phyloP scores from a whole-genome alignment of 2,329 filamentous ascomycete species.

The Alternaria ethzedia region DNA sequence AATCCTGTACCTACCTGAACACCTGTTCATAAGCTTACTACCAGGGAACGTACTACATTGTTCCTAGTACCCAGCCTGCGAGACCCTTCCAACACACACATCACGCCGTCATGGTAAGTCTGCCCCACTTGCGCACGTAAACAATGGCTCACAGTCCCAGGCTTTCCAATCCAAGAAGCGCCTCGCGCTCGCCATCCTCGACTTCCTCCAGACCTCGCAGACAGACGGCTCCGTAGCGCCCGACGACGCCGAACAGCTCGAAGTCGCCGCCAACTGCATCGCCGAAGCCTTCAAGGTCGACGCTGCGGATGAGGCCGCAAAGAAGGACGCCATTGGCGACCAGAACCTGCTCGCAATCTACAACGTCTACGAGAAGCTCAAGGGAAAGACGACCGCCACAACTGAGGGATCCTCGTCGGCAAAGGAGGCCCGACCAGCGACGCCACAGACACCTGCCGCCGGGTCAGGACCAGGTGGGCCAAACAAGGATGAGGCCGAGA shows the following conservation, averaged over 20 bases:
- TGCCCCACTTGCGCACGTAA: constrained; percentile 19
- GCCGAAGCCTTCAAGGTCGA: constrained; percentile 95
- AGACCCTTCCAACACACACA: constrained; percentile 3
- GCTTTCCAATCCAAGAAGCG: constrained; percentile 71
- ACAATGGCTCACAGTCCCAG: constrained; percentile 32
- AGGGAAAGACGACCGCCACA: constrained; percentile 64
- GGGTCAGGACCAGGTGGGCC: constrained; percentile 52
- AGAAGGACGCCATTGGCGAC: constrained; percentile 78
- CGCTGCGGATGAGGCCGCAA: constrained; percentile 73
- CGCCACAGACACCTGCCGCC: constrained; percentile 45
- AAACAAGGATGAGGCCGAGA: constrained; percentile 81
- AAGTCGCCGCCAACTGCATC: constrained; percentile 94
- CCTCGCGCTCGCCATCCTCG: constrained; percentile 94
- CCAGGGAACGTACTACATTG: not conserved
- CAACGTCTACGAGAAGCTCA: constrained; percentile 94
- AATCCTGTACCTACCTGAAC: not conserved
- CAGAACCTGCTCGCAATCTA: constrained; percentile 93
- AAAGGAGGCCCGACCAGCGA: constrained; percentile 50
- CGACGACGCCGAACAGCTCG: constrained; percentile 92
- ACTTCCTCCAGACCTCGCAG: constrained; percentile 85
- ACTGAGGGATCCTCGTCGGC: constrained; percentile 52
- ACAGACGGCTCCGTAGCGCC: constrained; percentile 85
- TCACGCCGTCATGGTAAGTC: constrained; percentile 39
- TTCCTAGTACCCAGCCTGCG: not conserved
- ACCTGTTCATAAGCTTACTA: not conserved